phyloP scores from a whole-genome alignment of 2,329 filamentous ascomycete genomes.

The Neocatenulostroma microsporum region DNA sequence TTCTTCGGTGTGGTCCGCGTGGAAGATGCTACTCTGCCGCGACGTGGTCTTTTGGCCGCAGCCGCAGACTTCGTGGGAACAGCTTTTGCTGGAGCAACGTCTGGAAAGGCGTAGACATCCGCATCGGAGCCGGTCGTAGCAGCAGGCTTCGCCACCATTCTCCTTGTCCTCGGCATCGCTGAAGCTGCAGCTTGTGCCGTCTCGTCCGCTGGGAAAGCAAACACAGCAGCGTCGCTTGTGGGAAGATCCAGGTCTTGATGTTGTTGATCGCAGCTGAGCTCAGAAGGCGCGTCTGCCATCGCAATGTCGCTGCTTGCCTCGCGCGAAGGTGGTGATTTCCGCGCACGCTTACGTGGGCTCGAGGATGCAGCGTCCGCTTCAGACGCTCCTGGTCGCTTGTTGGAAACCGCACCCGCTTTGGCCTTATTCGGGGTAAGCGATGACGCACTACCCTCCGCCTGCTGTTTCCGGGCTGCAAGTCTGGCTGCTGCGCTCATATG shows the following conservation, averaged over 20 bases:
- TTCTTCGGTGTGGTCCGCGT: slow-evolving; percentile 15
- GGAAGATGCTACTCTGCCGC: slow-evolving; percentile 12
- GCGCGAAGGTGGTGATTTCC: neutral
- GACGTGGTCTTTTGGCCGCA: slow-evolving; percentile 4
- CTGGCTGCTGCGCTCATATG: slow-evolving; percentile 16
- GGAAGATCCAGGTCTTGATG: neutral
- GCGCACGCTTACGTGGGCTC: slow-evolving; percentile 4
- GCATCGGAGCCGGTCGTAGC: neutral
- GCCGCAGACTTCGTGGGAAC: slow-evolving; percentile 1
- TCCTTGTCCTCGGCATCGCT: neutral
- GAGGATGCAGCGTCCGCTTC: neutral
- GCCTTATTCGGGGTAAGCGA: neutral
- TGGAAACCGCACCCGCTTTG: neutral
- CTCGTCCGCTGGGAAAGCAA: slow-evolving; percentile 1
- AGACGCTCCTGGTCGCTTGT: slow-evolving; percentile 4
- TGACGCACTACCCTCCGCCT: neutral
- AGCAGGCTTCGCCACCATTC: neutral
- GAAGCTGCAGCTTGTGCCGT: neutral
- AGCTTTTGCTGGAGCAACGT: neutral
- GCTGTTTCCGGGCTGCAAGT: slow-evolving; percentile 16
- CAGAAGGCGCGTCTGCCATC: neutral
- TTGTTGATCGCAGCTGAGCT: neutral
- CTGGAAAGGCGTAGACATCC: neutral
- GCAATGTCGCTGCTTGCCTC: neutral
- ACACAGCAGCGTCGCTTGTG: neutral